phyloP scores from a whole-genome alignment of 2,329 filamentous ascomycete species.

The Tolypocladium guangdongense region DNA sequence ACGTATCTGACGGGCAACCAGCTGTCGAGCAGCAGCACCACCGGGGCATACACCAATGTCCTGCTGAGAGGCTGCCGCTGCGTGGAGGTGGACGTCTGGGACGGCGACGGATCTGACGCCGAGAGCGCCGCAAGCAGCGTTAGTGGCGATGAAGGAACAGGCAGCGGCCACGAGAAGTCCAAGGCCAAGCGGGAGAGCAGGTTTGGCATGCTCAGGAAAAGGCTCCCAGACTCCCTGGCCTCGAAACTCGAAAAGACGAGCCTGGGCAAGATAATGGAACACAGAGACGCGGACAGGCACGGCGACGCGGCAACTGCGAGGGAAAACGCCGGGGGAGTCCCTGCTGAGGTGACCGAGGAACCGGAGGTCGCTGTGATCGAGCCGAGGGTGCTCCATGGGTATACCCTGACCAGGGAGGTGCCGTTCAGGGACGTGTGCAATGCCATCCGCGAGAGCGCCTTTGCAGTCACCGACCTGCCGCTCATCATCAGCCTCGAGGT shows the following conservation, averaged over 20 bases:
- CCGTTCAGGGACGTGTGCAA: conserved; percentile 78
- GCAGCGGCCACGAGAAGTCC: conserved; percentile 27
- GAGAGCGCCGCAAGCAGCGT: conserved; percentile 45
- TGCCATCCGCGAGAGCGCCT: conserved; percentile 70
- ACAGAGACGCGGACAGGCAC: conserved; percentile 12
- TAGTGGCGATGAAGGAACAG: conserved; percentile 36
- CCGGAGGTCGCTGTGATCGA: conserved; percentile 36
- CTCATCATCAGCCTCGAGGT: conserved; percentile 94
- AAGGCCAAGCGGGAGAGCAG: conserved; percentile 45
- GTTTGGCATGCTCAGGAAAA: conserved; percentile 54
- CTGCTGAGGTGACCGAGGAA: conserved; percentile 8
- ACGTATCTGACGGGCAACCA: conserved; percentile 88
- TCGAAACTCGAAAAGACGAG: conserved; percentile 37
- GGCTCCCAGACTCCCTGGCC: conserved; percentile 31
- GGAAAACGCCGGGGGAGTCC: not conserved
- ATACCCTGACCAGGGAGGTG: conserved; percentile 83
- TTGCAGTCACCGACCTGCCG: conserved; percentile 63
- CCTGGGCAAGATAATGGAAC: conserved; percentile 30
- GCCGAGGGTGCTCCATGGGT: conserved; percentile 74
- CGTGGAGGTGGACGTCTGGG: conserved; percentile 93
- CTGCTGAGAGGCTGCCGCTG: conserved; percentile 78
- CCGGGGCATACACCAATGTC: conserved; percentile 76
- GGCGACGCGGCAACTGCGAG: not conserved
- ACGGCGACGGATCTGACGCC: conserved; percentile 66
- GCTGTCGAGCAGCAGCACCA: conserved; percentile 75